Conservation (phyloP, 1,139 yeast species). For the Candida sojae region DNA sequence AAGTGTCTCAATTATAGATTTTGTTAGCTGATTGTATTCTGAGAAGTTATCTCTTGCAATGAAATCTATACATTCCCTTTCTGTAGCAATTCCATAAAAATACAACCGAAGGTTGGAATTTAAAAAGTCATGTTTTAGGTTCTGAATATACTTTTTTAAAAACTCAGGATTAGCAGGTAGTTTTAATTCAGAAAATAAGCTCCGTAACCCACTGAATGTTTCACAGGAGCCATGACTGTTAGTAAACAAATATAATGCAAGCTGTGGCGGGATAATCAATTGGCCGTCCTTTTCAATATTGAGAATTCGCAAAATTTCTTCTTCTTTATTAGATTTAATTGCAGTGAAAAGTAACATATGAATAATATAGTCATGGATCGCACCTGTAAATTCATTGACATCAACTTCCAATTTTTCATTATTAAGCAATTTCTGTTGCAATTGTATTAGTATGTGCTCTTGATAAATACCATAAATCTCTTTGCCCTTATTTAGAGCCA, state of each 20-base stretch:
- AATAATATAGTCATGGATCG: constrained; percentile 2
- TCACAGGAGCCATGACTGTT: constrained; percentile 5
- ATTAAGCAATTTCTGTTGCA: constrained; percentile 6
- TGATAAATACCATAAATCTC: constrained; percentile 7
- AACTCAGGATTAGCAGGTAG: constrained; percentile 6
- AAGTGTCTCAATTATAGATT: constrained; percentile 7
- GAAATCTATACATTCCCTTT: constrained; percentile 6
- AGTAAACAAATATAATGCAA: constrained; percentile 12
- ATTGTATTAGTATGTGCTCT: neutral
- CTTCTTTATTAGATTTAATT: constrained; percentile 6
- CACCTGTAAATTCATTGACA: constrained; percentile 3
- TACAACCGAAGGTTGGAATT: constrained; percentile 4
- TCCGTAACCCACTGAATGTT: constrained; percentile 8
- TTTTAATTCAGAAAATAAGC: constrained; percentile 6
- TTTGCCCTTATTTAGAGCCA: constrained; percentile 6
- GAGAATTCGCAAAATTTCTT: constrained; percentile 1
- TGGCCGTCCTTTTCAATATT: neutral
- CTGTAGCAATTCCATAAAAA: constrained; percentile 5
- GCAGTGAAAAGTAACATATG: constrained; percentile 9
- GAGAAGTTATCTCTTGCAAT: constrained; percentile 6
- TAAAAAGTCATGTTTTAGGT: constrained; percentile 1
- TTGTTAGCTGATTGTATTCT: neutral
- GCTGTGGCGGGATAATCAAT: constrained; percentile 10
- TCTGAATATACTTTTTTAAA: constrained; percentile 17
- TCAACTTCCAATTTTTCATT: constrained; percentile 1